These are phyloP conservation scores for Ophiostoma fasciatum DNA, from an alignment of 2,329 filamentous ascomycete species.

Conservation along the genomic window DNA sequence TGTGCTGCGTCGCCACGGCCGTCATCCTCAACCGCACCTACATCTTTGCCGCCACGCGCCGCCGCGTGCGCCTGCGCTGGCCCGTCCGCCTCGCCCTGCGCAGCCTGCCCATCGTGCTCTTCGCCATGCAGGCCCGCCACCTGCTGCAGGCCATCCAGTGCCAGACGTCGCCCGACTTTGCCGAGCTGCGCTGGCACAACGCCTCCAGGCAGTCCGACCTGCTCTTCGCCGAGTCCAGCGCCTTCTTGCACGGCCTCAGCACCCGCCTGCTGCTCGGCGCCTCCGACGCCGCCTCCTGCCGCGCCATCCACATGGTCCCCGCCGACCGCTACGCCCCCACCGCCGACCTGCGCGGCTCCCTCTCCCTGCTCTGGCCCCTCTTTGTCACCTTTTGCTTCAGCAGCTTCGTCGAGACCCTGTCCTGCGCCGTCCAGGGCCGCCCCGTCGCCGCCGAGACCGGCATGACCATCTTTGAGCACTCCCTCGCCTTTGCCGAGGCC, in stretches of 20 bases:
- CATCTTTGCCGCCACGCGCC: slow-evolving; percentile 80
- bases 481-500: slow-evolving; percentile 87
- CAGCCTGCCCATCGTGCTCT: slow-evolving; percentile 53
- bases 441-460: slow-evolving; percentile 72
- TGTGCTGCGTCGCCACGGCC: slow-evolving; percentile 74
- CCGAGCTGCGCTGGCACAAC: slow-evolving; percentile 54
- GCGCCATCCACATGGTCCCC: slow-evolving; percentile 57
- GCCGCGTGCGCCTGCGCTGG: slow-evolving; percentile 64
- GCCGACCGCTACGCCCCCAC: slow-evolving; percentile 32
- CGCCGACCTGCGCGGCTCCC: slow-evolving; percentile 54
- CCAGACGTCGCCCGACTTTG: slow-evolving; percentile 67
- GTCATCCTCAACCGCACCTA: slow-evolving; percentile 81
- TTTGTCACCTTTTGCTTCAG: slow-evolving; percentile 58
- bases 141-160: slow-evolving; percentile 80
- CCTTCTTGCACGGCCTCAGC: slow-evolving; percentile 57
- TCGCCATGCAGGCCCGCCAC: slow-evolving; percentile 50
- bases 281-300: slow-evolving; percentile 59
- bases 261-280: slow-evolving; percentile 60
- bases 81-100: slow-evolving; percentile 56
- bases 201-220: slow-evolving; percentile 48
- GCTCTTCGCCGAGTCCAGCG: slow-evolving; percentile 55
- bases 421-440: slow-evolving; percentile 75
- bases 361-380: slow-evolving; percentile 61
- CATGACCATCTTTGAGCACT: slow-evolving; percentile 95
- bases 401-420: slow-evolving; percentile 79